Conservation (phyloP, 305 asterid species). For the Fraxinus dipetala region DNA sequence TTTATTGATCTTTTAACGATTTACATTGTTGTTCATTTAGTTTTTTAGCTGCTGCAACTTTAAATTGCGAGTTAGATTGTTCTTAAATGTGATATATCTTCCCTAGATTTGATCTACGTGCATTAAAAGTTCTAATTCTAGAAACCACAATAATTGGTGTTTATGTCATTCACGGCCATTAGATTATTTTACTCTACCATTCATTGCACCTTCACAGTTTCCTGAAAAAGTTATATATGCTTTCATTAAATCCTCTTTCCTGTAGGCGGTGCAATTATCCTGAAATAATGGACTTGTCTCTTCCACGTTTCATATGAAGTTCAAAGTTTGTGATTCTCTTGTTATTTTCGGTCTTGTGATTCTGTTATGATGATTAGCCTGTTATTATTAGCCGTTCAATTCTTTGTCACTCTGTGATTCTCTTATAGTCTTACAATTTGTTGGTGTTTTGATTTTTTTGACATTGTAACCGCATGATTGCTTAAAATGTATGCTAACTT, state of each 20-base stretch:
- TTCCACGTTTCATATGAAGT: not conserved
- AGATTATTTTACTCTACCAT: not conserved
- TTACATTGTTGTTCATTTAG: not conserved
- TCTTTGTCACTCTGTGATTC: conserved; percentile 1
- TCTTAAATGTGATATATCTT: not conserved
- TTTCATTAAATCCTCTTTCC: not conserved
- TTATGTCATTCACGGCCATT: not conserved
- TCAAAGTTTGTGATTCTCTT: not conserved
- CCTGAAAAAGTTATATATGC: not conserved
- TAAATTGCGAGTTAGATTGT: not conserved
- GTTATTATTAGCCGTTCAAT: not conserved
- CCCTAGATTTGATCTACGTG: not conserved
- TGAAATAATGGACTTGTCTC: not conserved
- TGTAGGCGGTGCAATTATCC: not conserved
- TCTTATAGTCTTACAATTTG: conserved; percentile 11
- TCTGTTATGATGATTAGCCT: not conserved
- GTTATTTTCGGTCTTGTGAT: not conserved
- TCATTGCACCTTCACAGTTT: not conserved
- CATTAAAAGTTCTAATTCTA: not conserved
- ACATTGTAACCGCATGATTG: not conserved
- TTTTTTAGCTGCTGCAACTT: not conserved
- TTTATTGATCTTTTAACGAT: not conserved
- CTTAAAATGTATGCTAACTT: conserved; percentile 22
- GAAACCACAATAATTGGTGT: not conserved
- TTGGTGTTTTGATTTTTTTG: not conserved